Evolutionary conservation across 331 rosid species (phyloP).

Genomic region (Malus hybrid): DNA sequence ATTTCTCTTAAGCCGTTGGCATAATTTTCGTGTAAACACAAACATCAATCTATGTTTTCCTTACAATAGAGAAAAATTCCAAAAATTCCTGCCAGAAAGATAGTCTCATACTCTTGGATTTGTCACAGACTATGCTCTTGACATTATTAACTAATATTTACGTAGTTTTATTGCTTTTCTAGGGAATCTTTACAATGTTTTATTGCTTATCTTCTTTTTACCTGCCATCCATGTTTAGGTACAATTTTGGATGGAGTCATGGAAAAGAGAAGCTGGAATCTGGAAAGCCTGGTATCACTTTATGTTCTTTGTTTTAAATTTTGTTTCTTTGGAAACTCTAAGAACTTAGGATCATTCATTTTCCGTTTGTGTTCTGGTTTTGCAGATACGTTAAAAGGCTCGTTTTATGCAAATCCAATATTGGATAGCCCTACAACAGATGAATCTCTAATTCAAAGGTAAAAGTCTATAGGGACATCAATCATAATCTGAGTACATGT

Average conservation of each 20-base stretch:
- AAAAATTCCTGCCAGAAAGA: background rate
- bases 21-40: background rate
- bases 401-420: conserved; percentile 90
- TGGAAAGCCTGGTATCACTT: conserved; percentile 69
- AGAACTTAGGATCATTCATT: background rate
- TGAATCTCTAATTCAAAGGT: conserved; percentile 65
- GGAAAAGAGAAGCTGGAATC: conserved; percentile 97
- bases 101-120: background rate
- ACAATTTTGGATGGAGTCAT: conserved; percentile 98
- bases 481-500: background rate
- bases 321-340: background rate
- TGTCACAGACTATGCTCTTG: background rate
- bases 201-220: conserved; percentile 4
- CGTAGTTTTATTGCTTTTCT: background rate
- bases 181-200: background rate
- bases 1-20: background rate
- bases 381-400: conserved; percentile 85
- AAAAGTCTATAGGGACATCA: conserved; percentile 4
- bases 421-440: conserved; percentile 84
- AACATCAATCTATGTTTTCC: background rate
- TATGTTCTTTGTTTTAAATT: background rate
- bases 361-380: background rate
- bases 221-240: conserved; percentile 42
- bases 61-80: background rate
- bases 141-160: background rate